Evolutionary conservation across 257 asterid species (phyloP).

Genomic region (Mentha longifolia): DNA sequence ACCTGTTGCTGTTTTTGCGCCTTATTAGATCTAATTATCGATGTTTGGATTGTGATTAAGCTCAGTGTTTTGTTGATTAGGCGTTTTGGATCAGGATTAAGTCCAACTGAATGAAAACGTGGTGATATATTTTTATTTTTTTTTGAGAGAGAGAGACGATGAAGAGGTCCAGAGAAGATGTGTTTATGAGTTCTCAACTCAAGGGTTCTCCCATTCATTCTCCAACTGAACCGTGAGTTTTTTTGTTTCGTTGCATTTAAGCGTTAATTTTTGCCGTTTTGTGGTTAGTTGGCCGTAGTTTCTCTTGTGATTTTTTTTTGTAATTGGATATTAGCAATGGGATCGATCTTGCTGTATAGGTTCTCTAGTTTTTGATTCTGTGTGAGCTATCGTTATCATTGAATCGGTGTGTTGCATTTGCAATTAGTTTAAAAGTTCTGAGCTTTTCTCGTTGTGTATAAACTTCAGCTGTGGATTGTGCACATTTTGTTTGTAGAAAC

Average conservation of each 20-base stretch:
- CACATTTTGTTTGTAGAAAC: neutral
- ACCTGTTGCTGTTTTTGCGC: slow-evolving; percentile 34
- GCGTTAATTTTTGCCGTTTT: neutral
- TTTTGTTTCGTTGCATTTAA: neutral
- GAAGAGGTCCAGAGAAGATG: slow-evolving; percentile 80
- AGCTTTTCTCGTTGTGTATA: slow-evolving; percentile 17
- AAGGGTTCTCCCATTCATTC: slow-evolving; percentile 58
- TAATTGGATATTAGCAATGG: slow-evolving; percentile 14
- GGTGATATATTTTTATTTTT: slow-evolving; percentile 20
- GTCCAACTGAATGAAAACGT: slow-evolving; percentile 44
- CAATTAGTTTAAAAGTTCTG: slow-evolving; percentile 21
- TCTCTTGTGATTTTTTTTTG: neutral
- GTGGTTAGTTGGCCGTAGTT: slow-evolving; percentile 5
- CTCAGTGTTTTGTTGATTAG: slow-evolving; percentile 43
- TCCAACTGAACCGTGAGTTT: slow-evolving; percentile 67
- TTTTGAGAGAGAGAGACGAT: slow-evolving; percentile 38
- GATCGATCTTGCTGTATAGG: slow-evolving; percentile 12
- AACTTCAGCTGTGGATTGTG: slow-evolving; percentile 3
- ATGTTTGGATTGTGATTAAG: slow-evolving; percentile 31
- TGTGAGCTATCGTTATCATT: neutral
- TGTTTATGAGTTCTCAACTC: slow-evolving; percentile 50
- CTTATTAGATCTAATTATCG: slow-evolving; percentile 57
- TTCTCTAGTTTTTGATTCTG: neutral
- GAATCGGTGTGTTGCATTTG: slow-evolving; percentile 8
- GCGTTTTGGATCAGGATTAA: slow-evolving; percentile 34